Conservation (phyloP, 2,329 filamentous ascomycete species). For the Proliferodiscus dingleyae region DNA sequence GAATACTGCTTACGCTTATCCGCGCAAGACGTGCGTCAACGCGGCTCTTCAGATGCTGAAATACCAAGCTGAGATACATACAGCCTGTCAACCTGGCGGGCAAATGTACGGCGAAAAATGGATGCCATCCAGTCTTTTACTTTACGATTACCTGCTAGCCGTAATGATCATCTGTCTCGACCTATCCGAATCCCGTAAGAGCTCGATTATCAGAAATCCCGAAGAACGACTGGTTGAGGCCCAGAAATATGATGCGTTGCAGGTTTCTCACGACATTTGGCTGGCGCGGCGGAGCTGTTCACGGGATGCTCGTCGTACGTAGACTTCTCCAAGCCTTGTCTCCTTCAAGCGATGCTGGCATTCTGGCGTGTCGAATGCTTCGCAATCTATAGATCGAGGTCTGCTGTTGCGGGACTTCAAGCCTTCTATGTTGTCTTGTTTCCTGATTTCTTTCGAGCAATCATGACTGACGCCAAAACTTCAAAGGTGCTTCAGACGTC, state of each 20-base stretch:
- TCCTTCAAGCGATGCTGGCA: too few relatives aligned
- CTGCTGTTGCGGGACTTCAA: too few relatives aligned
- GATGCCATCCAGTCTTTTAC: constrained; percentile 12
- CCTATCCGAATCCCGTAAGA: constrained; percentile 7
- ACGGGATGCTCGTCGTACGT: constrained; percentile 8
- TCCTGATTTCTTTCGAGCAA: too few relatives aligned
- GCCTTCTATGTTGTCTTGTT: too few relatives aligned
- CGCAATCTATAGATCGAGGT: too few relatives aligned
- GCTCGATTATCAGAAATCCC: neutral
- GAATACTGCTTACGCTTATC: constrained; percentile 46
- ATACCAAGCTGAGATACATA: constrained; percentile 34
- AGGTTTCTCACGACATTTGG: constrained; percentile 12
- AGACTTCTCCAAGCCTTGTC: too few relatives aligned
- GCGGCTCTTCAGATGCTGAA: constrained; percentile 43
- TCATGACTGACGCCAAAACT: too few relatives aligned
- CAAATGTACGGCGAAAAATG: constrained; percentile 8
- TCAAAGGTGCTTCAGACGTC: constrained; percentile 12
- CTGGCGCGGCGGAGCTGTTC: neutral
- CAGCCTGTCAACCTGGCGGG: constrained; percentile 9
- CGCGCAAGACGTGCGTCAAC: constrained; percentile 45
- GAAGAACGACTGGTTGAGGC: neutral
- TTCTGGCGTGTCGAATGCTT: too few relatives aligned
- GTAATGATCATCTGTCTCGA: constrained; percentile 16
- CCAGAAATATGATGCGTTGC: constrained; percentile 6
- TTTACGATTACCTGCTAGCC: constrained; percentile 13